These are phyloP conservation scores for Trametes versicolor DNA, from an alignment of 1,284 basidiomycete genomes.

Conservation along the genomic window DNA sequence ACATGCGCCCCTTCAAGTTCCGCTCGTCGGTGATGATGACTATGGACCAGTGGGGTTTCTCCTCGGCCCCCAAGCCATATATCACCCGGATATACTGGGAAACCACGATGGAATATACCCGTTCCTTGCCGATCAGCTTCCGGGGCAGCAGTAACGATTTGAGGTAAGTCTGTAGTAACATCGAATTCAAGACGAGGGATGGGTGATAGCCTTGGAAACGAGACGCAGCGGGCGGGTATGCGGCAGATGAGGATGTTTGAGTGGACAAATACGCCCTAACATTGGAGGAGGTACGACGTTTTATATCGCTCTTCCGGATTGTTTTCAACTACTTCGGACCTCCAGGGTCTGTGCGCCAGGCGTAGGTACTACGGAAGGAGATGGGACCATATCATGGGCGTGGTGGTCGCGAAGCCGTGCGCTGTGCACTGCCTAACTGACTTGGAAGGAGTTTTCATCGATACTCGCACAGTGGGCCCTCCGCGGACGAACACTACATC, in stretches of 20 bases:
- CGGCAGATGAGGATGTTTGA: too few relatives aligned
- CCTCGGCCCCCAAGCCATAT: conserved; percentile 25
- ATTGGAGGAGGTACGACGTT: neutral
- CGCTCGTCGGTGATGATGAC: conserved; percentile 16
- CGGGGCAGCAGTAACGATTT: neutral
- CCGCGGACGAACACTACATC: neutral
- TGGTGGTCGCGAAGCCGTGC: neutral
- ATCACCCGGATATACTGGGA: conserved; percentile 27
- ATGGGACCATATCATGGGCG: neutral
- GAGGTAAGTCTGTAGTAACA: neutral
- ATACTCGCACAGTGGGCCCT: neutral
- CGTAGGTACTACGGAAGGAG: neutral
- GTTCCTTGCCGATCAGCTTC: neutral
- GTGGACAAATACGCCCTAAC: too few relatives aligned
- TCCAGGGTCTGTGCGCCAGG: neutral
- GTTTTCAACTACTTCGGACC: neutral
- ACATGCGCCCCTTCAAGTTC: conserved; percentile 10
- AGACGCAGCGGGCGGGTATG: too few relatives aligned
- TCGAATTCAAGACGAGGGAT: neutral
- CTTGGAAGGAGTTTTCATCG: neutral
- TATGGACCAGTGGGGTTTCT: conserved; percentile 33
- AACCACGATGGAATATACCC: conserved; percentile 18
- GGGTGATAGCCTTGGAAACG: too few relatives aligned
- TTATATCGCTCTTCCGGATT: neutral
- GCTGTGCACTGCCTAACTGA: neutral